Conservation (phyloP, 1,284 basidiomycete genomes). For the Ceratobasidium sp. region DNA sequence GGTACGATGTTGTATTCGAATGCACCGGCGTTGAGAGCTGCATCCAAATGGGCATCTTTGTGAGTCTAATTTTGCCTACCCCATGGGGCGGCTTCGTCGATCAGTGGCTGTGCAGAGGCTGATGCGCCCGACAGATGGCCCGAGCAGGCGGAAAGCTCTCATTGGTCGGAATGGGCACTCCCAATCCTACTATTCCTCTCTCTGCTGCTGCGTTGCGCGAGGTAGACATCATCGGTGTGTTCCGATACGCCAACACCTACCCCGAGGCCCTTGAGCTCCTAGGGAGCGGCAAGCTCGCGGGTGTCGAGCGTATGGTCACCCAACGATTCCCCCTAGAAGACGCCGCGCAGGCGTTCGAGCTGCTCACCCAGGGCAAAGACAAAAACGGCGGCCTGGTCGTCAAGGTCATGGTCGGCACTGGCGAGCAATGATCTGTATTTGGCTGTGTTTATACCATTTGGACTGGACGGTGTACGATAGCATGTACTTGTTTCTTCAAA, state of each 20-base stretch:
- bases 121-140: slow-evolving; percentile 63
- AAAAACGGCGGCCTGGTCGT: slow-evolving; percentile 79
- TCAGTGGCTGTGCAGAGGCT: slow-evolving; percentile 25
- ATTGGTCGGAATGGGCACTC: slow-evolving; percentile 94
- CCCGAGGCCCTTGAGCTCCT: slow-evolving; percentile 82
- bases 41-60: slow-evolving; percentile 86
- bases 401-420: slow-evolving; percentile 76
- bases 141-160: slow-evolving; percentile 85
- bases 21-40: slow-evolving; percentile 93
- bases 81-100: slow-evolving; percentile 28
- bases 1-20: slow-evolving; percentile 90
- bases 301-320: slow-evolving; percentile 79
- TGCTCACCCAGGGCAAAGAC: slow-evolving; percentile 76
- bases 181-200: slow-evolving; percentile 82
- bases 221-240: slow-evolving; percentile 92
- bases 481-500: neutral
- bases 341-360: slow-evolving; percentile 77
- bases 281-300: slow-evolving; percentile 62
- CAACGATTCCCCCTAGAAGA: slow-evolving; percentile 75
- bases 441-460: neutral
- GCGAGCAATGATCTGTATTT: slow-evolving; percentile 28
- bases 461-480: slow-evolving; percentile 4
- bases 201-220: slow-evolving; percentile 84
- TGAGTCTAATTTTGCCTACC: slow-evolving; percentile 54
- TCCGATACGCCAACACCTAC: slow-evolving; percentile 84